Conservation (phyloP, 2,329 filamentous ascomycete species). For the Dactylellina sp. region DNA sequence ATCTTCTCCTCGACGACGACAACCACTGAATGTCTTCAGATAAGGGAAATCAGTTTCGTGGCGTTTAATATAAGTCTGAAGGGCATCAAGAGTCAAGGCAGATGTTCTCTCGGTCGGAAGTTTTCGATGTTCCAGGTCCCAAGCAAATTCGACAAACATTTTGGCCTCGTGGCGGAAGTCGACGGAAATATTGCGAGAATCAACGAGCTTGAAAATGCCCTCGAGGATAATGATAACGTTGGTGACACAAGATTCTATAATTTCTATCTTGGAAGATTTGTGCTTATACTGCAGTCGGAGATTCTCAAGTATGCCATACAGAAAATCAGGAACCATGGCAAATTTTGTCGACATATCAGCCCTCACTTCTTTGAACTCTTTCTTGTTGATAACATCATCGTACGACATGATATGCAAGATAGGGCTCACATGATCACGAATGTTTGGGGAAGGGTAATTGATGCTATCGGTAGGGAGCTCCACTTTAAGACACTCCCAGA, state of each 20-base stretch:
- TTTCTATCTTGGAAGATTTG: conserved; percentile 4
- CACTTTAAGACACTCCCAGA: conserved; percentile 37
- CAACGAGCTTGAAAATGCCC: conserved; percentile 32
- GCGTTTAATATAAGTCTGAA: background rate
- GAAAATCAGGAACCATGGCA: conserved; percentile 20
- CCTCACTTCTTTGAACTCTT: conserved; percentile 21
- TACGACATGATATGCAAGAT: conserved; percentile 39
- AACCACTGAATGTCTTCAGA: background rate
- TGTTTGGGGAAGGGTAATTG: conserved; percentile 28
- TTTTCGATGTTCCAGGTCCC: conserved; percentile 12
- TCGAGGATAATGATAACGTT: conserved; percentile 28
- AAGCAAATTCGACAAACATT: conserved; percentile 21
- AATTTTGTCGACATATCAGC: conserved; percentile 30
- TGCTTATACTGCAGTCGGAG: conserved; percentile 2
- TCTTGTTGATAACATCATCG: conserved; percentile 17
- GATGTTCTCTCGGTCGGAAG: background rate
- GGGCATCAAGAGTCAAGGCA: background rate
- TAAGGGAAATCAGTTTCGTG: conserved; percentile 19
- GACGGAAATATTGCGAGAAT: conserved; percentile 16
- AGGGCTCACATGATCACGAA: conserved; percentile 33
- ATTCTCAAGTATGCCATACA: conserved; percentile 37
- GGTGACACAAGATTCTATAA: conserved; percentile 17
- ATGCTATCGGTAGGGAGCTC: conserved; percentile 31
- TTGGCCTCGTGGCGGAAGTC: conserved; percentile 39
- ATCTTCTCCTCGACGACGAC: conserved; percentile 17